Conservation (phyloP, 106 monocot species). For the Dendrobium officinale region DNA sequence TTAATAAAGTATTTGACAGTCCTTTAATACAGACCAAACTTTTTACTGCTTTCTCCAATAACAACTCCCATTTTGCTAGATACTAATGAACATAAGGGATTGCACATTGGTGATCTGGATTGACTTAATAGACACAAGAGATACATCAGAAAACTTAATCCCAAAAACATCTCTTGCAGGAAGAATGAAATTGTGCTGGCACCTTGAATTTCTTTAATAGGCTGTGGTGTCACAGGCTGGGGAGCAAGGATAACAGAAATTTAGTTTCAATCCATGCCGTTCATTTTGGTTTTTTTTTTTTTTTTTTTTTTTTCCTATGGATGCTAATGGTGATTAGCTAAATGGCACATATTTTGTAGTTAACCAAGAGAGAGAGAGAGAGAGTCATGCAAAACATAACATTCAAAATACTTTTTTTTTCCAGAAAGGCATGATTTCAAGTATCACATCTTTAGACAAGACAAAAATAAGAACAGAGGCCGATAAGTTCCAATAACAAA, state of each 20-base stretch:
- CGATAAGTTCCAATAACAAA: background rate
- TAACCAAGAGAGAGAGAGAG: background rate
- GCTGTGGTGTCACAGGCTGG: background rate
- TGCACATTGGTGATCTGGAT: background rate
- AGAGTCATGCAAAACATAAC: background rate
- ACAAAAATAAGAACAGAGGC: background rate
- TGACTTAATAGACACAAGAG: background rate
- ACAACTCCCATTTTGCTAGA: background rate
- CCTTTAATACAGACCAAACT: background rate
- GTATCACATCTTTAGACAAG: background rate
- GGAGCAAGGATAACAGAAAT: background rate
- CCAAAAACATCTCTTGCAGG: background rate
- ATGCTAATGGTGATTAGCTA: background rate
- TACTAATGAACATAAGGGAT: background rate
- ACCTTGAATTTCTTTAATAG: background rate
- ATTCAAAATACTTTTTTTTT: background rate
- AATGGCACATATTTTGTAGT: background rate
- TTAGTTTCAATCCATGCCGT: background rate
- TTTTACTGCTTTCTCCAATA: background rate
- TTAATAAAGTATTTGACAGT: background rate
- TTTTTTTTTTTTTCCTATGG: background rate
- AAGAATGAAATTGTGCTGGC: background rate
- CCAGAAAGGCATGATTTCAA: background rate
- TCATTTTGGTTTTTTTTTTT: background rate
- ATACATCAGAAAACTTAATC: background rate